phyloP scores from a whole-genome alignment of 768 basidiomycete genomes.

The Russula brevipes region DNA sequence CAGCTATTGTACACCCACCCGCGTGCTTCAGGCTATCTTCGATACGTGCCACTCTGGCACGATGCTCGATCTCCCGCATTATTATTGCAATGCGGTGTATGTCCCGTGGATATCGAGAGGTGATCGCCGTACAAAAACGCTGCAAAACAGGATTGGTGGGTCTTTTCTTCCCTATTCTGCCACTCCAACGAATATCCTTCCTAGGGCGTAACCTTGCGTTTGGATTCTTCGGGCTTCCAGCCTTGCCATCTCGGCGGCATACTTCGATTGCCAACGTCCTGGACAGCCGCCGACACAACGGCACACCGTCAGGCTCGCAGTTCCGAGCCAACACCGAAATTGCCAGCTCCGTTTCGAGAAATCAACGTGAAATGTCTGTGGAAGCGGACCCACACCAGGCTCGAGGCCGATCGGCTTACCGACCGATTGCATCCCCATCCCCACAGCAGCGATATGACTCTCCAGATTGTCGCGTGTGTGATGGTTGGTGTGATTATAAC shows the following conservation, averaged over 20 bases:
- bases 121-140: slow-evolving; percentile 20
- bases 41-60: slow-evolving; percentile 30
- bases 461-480: slow-evolving; percentile 20
- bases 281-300: neutral
- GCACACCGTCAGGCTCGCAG: neutral
- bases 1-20: neutral
- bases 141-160: slow-evolving; percentile 19
- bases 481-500: slow-evolving; percentile 23
- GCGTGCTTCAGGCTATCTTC: slow-evolving; percentile 23
- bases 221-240: neutral
- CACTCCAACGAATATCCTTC: neutral
- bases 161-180: neutral
- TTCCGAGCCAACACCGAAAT: slow-evolving; percentile 1
- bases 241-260: neutral
- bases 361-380: neutral
- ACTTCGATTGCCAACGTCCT: neutral
- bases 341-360: neutral
- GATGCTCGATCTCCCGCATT: slow-evolving; percentile 27
- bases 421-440: slow-evolving; percentile 1
- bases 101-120: slow-evolving; percentile 27
- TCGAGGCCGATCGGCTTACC: neutral
- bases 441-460: slow-evolving; percentile 9
- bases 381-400: neutral
- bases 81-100: slow-evolving; percentile 27
- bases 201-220: neutral